Percentiles rank a stretch among this genome's conserved stretches.
phyloP scores from a whole-genome alignment of 2,329 filamentous ascomycete species.

The Stemphylium vesicarium region DNA sequence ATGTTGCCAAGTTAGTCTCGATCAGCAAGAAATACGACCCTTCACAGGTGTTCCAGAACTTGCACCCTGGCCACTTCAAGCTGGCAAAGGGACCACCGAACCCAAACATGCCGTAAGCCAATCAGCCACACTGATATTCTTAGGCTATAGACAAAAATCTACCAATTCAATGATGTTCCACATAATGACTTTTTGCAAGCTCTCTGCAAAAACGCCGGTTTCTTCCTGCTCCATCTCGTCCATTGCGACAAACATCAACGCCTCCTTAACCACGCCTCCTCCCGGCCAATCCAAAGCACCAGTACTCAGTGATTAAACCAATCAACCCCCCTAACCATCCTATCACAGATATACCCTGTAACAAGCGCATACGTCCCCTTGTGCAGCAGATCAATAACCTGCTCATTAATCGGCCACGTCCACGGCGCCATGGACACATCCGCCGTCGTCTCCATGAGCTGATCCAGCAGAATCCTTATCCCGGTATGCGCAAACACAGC shows the following conservation, averaged over 20 bases:
- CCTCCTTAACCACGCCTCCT: no score
- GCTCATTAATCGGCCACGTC: slow-evolving; percentile 45
- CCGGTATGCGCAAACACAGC: slow-evolving; percentile 39
- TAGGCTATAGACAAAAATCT: no score
- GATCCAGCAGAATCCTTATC: slow-evolving; percentile 38
- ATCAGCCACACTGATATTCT: no score
- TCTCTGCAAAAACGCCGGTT: no score
- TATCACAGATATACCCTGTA: slow-evolving; percentile 36
- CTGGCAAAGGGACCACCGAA: slow-evolving; percentile 66
- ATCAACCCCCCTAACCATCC: slow-evolving; percentile 22
- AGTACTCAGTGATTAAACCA: slow-evolving; percentile 16
- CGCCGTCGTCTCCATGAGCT: slow-evolving; percentile 37
- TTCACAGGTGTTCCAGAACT: slow-evolving; percentile 47
- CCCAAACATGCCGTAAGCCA: slow-evolving; percentile 1
- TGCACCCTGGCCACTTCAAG: slow-evolving; percentile 28
- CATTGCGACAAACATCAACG: no score
- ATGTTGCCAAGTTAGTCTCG: slow-evolving; percentile 38
- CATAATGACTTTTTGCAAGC: no score
- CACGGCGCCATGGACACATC: slow-evolving; percentile 40
- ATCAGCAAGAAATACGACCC: slow-evolving; percentile 51
- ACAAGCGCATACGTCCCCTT: slow-evolving; percentile 38
- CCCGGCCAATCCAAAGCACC: no score
- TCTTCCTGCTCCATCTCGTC: no score
- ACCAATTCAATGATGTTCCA: no score
- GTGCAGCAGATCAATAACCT: slow-evolving; percentile 40